Conservation (phyloP, 352 stramenopile genomes). For the Phytophthora brassicae region DNA sequence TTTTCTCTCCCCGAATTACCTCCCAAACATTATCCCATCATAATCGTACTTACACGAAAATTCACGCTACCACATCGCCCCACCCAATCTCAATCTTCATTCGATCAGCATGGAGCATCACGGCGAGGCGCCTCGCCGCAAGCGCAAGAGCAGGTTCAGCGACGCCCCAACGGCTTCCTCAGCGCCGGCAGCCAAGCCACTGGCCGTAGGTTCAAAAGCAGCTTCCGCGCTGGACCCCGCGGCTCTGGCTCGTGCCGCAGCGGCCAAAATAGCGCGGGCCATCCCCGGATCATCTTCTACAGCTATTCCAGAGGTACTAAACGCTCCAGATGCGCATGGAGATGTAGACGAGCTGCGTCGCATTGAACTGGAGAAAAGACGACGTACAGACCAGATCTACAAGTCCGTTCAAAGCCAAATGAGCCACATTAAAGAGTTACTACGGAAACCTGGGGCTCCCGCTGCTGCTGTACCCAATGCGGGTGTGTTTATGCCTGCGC, state of each 20-base stretch:
- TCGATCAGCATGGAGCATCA: slow-evolving; percentile 29
- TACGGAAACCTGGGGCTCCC: slow-evolving; percentile 48
- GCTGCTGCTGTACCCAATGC: neutral
- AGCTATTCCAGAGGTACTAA: neutral
- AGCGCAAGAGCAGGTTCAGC: slow-evolving; percentile 86
- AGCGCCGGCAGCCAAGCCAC: slow-evolving; percentile 21
- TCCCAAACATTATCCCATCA: neutral
- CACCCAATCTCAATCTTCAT: neutral
- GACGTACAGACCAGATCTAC: slow-evolving; percentile 74
- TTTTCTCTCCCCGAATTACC: slow-evolving; percentile 5
- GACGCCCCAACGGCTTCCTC: slow-evolving; percentile 39
- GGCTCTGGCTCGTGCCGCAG: slow-evolving; percentile 66
- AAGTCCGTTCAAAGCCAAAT: slow-evolving; percentile 88
- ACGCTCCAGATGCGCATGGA: neutral
- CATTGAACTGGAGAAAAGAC: slow-evolving; percentile 56
- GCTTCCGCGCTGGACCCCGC: slow-evolving; percentile 42
- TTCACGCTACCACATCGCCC: neutral
- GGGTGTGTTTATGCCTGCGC: slow-evolving; percentile 71
- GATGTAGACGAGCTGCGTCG: slow-evolving; percentile 41
- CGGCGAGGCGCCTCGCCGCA: slow-evolving; percentile 46
- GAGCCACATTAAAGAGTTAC: slow-evolving; percentile 68
- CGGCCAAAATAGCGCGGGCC: slow-evolving; percentile 70
- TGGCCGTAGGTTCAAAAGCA: neutral
- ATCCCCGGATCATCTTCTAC: slow-evolving; percentile 36
- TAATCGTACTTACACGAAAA: neutral